Base-by-base conservation (phyloP, 371 early-diverging fungal species). In the Haplosporangium sp. region DNA sequence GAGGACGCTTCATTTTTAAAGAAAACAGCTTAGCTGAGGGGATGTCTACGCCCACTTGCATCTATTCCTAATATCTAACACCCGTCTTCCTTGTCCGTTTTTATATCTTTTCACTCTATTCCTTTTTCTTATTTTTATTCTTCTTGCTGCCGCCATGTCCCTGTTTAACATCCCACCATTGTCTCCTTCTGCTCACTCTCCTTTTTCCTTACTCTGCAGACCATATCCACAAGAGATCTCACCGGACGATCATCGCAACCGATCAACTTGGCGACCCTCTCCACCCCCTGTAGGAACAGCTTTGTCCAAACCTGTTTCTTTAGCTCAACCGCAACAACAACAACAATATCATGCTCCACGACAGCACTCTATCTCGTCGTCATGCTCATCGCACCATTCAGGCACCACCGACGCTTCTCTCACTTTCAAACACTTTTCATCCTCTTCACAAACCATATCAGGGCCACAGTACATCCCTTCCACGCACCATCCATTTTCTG, bases 121-220 rank as follows among this genome's bases (percentile, higher is more conserved):
- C 4, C 29, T 29, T 29, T 4, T 29, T 29, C 29, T 29, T 29
- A 29, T 29, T 29, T 4, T 29, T 29, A 1, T 29, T 29, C 29
- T 29, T 29, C 29, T 29, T 29, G 29, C 29, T 29, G 29, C 4
- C 29, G 29, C 4, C 47, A 60, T 60, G 60, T 60, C 60, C 18
- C 36, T 60, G 60, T 50, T 50, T 61, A 38, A 52, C 61, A 52
- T 40, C 29, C 11, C 61, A 42, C 52, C 52, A 20, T 50, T 37
- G 8, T 40, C 61, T 40, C 23, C 29, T 1, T 29, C 29, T 29
- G 29, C 29, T 29, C 29, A 29, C 29, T n/a, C 9, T 40, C 61
- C 41, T 29, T 29, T 52, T 41, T 46, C 52, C 61, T 61, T 52
- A 37, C 16, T 18, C 20, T 12, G 41, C 42, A 52, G 14, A 41